Evolutionary conservation across 176 grass and related monocot species (phyloP), one percentile per base, ranked within the genome.

Genomic region (Oryza nivara): DNA sequence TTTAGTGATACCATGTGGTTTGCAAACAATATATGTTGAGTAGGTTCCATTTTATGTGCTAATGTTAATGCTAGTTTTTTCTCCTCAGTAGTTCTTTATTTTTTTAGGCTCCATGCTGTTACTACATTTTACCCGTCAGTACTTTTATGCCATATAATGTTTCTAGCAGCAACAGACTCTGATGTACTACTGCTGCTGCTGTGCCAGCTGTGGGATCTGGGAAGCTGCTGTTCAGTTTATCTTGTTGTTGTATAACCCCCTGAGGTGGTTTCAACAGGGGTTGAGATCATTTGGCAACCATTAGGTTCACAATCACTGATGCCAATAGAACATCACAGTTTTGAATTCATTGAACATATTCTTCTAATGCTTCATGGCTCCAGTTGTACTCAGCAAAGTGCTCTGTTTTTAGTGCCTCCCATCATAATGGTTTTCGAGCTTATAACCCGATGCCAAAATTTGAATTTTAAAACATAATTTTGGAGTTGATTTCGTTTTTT

Each of bases 151-250:
- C 41, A 3, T 44, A 22, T 54, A 63, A 63, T 72, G 48, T 82
- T 73, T 47, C 10, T 19, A 83, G 70, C 56, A 49, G 19, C 80
- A 74, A 22, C 0, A 82, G 44, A 83, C 56, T 65, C 45, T n/a
- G 54, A 17, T 35, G 11, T 63, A 13, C 36, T 73, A 51, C 52
- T 82, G 14, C 36, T 73, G 69, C 52, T 82, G n/a, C 14, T 38
- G 36, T 38, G 35, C 35, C 35, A 36, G 35, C 35, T 73, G 0
- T 72, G 19, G 8, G n/a, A 63, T 20, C 20, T 63, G 9, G 41
- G 67, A 13, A n/a, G 26, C 63, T 34, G 16, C 10, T 47, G 71
- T 41, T n/a, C 26, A 36, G 1, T 75, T 64, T 35, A 20, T 83
- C 47, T 83, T 71, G 17, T 38, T 9, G 4, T 3, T 58, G 64